These are phyloP conservation scores for Citropsis articulata DNA, from an alignment of 345 rosid genomes.

Conservation along the genomic window DNA sequence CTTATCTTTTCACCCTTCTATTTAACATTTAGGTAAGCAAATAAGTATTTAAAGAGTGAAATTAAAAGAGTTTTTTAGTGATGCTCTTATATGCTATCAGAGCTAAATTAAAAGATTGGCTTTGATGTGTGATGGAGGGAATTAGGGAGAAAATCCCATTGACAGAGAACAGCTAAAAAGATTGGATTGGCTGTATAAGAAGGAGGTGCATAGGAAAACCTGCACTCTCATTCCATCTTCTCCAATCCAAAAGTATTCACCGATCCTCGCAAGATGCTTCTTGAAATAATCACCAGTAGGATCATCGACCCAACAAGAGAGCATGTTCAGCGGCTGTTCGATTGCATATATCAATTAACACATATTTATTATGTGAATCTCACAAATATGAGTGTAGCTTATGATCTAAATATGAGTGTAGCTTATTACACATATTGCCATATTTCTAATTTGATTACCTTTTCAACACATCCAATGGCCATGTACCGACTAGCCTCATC, in stretches of 20 bases:
- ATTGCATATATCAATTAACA: neutral
- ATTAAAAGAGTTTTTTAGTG: too few species aligned
- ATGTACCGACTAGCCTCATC: slow-evolving; percentile 41
- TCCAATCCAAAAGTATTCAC: slow-evolving; percentile 24
- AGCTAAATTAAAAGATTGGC: too few species aligned
- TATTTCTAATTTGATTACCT: slow-evolving; percentile 16
- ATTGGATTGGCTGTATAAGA: too few species aligned
- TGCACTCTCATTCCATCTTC: neutral
- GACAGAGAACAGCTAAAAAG: too few species aligned
- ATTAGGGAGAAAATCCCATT: too few species aligned
- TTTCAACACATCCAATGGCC: slow-evolving; percentile 41
- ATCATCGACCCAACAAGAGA: slow-evolving; percentile 73
- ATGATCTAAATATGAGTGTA: too few species aligned
- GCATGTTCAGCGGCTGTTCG: slow-evolving; percentile 41
- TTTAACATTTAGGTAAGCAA: too few species aligned
- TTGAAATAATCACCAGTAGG: slow-evolving; percentile 48
- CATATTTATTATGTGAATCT: neutral
- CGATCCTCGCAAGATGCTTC: slow-evolving; percentile 52
- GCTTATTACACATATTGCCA: neutral
- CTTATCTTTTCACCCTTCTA: too few species aligned
- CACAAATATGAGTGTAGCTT: neutral
- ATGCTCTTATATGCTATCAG: too few species aligned
- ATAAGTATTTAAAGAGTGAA: too few species aligned
- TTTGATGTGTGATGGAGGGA: too few species aligned
- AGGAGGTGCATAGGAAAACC: neutral